Evolutionary conservation across 768 basidiomycete species (phyloP).

Genomic region (Boletus rufocinnamomeus): DNA sequence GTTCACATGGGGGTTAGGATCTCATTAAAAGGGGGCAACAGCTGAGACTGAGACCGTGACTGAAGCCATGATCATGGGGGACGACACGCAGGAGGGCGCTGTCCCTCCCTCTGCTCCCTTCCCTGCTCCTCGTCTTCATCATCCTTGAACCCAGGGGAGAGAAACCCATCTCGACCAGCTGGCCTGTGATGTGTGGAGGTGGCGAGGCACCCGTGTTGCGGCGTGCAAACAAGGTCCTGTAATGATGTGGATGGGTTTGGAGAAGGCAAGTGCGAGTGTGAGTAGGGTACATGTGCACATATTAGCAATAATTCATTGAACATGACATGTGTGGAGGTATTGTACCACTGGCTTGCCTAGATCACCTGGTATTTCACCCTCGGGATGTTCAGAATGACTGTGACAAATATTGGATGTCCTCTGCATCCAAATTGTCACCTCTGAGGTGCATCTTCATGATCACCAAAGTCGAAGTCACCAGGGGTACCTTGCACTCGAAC

Average conservation of each 20-base stretch:
- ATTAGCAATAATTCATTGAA: neutral
- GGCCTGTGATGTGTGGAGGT: constrained; percentile 89
- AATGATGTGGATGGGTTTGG: constrained; percentile 12
- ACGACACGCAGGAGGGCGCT: no score
- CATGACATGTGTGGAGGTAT: neutral
- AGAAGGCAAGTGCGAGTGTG: constrained; percentile 12
- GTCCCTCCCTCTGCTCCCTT: no score
- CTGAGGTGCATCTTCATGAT: constrained; percentile 46
- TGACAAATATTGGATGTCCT: constrained; percentile 15
- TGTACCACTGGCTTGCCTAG: constrained; percentile 58
- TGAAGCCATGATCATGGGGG: no score
- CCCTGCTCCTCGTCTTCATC: no score
- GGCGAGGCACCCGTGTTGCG: constrained; percentile 47
- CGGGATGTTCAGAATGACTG: constrained; percentile 29
- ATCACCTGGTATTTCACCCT: constrained; percentile 75
- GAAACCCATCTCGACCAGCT: no score
- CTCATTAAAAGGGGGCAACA: no score
- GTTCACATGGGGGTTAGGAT: no score
- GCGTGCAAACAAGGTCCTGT: neutral
- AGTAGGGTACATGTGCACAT: constrained; percentile 5
- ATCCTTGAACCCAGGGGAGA: no score
- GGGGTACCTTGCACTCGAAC: no score
- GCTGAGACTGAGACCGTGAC: no score
- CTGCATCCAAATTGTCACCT: constrained; percentile 38
- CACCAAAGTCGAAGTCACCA: constrained; percentile 65